These are phyloP conservation scores for Verticillium nubilum DNA, from an alignment of 2,329 filamentous ascomycete genomes.

Conservation along the genomic window DNA sequence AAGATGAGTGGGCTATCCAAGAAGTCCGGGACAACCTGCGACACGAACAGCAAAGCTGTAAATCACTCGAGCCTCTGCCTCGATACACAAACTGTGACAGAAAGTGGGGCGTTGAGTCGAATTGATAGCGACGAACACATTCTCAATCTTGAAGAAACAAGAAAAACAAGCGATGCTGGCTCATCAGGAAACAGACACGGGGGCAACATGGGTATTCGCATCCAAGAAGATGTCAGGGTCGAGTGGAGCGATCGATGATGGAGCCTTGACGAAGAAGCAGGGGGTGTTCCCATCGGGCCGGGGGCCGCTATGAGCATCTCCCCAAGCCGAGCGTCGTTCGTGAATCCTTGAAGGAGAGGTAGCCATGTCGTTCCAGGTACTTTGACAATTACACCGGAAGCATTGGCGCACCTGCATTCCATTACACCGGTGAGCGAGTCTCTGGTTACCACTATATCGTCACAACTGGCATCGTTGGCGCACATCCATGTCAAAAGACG, in stretches of 20 bases:
- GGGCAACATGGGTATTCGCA: background rate
- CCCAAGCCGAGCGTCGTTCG: too few species aligned
- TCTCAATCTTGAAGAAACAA: background rate
- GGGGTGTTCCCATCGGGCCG: background rate
- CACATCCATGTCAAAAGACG: background rate
- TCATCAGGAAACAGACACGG: background rate
- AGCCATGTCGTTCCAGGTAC: too few species aligned
- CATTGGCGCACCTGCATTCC: background rate
- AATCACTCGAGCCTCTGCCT: background rate
- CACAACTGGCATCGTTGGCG: background rate
- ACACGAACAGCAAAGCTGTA: background rate
- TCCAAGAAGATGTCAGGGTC: background rate
- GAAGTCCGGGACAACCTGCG: background rate
- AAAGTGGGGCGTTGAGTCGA: background rate
- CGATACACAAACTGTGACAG: background rate
- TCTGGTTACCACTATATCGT: background rate
- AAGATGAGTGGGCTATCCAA: background rate
- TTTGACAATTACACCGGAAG: too few species aligned
- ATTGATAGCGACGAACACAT: background rate
- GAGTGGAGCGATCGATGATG: background rate
- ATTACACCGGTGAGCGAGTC: background rate
- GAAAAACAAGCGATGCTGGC: background rate
- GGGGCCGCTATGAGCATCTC: too few species aligned
- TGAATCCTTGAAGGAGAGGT: too few species aligned
- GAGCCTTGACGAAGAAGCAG: background rate